Evolutionary conservation across 2,329 filamentous ascomycete species (phyloP).

Genomic region (Scedosporium dehoogii): DNA sequence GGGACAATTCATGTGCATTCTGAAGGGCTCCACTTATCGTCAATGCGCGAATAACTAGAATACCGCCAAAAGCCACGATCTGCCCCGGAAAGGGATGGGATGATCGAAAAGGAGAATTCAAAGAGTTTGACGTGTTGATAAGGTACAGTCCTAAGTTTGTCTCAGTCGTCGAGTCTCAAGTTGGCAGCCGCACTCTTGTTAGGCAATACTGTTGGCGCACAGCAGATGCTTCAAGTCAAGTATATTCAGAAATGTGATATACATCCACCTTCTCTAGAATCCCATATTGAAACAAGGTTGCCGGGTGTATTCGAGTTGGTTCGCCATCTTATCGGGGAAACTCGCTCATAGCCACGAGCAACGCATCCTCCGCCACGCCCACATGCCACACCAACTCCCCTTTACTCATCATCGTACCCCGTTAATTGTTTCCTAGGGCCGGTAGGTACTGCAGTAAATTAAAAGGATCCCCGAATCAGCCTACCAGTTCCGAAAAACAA

Average conservation of each 20-base stretch:
- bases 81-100: too few relatives aligned
- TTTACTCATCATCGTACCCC: constrained; percentile 49
- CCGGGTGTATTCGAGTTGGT: background rate
- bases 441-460: constrained; percentile 36
- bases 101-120: too few relatives aligned
- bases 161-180: too few relatives aligned
- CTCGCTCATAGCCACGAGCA: background rate
- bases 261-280: background rate
- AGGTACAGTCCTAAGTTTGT: too few relatives aligned
- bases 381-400: constrained; percentile 6
- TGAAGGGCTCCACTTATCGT: too few relatives aligned
- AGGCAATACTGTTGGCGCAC: background rate
- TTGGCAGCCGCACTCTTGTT: too few relatives aligned
- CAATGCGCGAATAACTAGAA: too few relatives aligned
- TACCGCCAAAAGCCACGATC: too few relatives aligned
- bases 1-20: too few relatives aligned
- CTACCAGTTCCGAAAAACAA: background rate
- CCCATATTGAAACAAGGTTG: background rate
- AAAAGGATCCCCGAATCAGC: constrained; percentile 11
- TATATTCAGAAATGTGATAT: background rate
- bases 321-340: background rate
- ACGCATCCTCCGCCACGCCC: background rate
- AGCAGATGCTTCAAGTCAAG: background rate
- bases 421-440: constrained; percentile 49
- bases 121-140: too few relatives aligned